Base-by-base conservation (phyloP, 805 yeast genomes). In the Candida methanosorbosa region DNA sequence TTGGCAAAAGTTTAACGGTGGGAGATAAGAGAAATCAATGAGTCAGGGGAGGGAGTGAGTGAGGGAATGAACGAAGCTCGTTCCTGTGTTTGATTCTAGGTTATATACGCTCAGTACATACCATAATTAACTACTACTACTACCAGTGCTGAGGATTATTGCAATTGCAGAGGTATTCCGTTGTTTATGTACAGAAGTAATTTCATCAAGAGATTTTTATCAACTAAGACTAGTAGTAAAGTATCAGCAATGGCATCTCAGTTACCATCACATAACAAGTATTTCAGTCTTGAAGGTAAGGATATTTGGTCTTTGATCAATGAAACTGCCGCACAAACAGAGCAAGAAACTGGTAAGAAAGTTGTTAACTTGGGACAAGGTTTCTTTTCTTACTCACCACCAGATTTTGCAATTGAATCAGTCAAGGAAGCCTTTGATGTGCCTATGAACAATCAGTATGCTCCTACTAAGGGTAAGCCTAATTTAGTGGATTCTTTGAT, bases 281-380 rank as follows among this genome's bases (percentile, higher is more conserved):
- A 81, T 56, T 82, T 83, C 60, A 68, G 76, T 33, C 69, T 79
- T 25, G 75, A 77, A 13, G 76, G 80, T 30, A 85, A 87, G 52
- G 98, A 92, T 57, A 88, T 92, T 31, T 92, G 98, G 98, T 72
- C 94, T 2, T 63, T 92, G 44, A 84, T 94, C 59, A 92, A 92
- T 54, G 97, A 88, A 51, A 81, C 98, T 2, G 97, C 97, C 0
- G 94, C 94, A 3, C 75, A 74, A 4, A 87, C 94, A 12, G 80
- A 78, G 41, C 61, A 61, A 27, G 77, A 75, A 30, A 56, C 73
- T 25, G 87, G 86, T n/a, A 69, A 81, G 47, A 82, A 85, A 35
- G 76, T 90, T 37, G 79, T 81, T 40, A 92, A 92, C 49, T 70
- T 92, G 38, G 98, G 98, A 23, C 98, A 92, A 58, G 98, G 98